Conservation (phyloP, 257 asterid species). For the Solanum chaucha region DNA sequence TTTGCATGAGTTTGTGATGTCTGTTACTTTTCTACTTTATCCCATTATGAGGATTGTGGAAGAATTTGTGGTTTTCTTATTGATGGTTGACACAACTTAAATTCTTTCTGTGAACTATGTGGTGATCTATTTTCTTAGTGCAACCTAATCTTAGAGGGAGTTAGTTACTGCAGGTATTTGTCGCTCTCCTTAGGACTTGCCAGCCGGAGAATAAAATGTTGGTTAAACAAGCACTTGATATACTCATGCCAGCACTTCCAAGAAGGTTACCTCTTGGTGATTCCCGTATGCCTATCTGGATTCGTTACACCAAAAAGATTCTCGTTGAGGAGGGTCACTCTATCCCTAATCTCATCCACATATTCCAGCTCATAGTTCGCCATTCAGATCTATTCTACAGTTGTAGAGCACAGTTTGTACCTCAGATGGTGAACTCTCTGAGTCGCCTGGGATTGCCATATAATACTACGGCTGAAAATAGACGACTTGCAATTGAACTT, state of each 20-base stretch:
- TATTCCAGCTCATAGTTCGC: conserved; percentile 99
- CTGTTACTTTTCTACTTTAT: neutral
- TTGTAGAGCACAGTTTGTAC: conserved; percentile 99
- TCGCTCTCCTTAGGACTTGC: conserved; percentile 95
- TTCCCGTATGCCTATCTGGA: conserved; percentile 99
- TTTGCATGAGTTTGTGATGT: neutral
- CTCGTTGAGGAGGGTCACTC: conserved; percentile 99
- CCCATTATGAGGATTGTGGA: neutral
- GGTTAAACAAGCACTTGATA: conserved; percentile 98
- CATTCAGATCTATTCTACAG: conserved; percentile 98
- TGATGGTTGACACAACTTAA: neutral
- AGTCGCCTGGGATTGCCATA: conserved; percentile 99
- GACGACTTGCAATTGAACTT: conserved; percentile 99
- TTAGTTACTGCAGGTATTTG: conserved; percentile 69
- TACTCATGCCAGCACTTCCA: conserved; percentile 99
- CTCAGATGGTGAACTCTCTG: conserved; percentile 98
- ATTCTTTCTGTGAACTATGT: neutral
- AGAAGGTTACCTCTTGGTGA: conserved; percentile 97
- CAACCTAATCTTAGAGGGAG: neutral
- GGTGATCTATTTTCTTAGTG: neutral
- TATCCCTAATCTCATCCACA: conserved; percentile 93
- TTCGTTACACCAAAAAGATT: conserved; percentile 95
- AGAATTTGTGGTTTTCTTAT: neutral
- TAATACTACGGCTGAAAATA: conserved; percentile 90
- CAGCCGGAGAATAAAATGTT: conserved; percentile 95